Evolutionary conservation across 306 rosid genomes (phyloP), one percentile per base, ranked within the genome.

Genomic region (Mimosa pudica): DNA sequence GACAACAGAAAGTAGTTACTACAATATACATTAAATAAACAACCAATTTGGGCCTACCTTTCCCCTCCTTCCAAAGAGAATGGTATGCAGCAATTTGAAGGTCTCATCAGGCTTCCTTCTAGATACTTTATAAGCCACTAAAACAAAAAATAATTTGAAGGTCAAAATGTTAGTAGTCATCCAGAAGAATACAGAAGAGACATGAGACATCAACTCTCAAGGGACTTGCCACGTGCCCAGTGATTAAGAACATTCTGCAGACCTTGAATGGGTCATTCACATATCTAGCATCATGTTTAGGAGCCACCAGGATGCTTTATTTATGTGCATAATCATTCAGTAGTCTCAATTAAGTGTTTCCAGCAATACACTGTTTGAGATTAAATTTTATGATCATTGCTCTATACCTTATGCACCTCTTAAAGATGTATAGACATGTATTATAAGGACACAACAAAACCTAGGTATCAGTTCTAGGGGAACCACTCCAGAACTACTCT

Each of bases 31-130:
- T 55, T 55, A 74, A 78, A 80, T 16, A 79, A 64, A 74, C 47
- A 79, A n/a, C 55, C 49, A 46, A 65, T 16, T 76, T 13, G 10
- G 52, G 57, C 54, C 82, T 83, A 95, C 99, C 98, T 95, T 95
- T 73, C 98, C 99, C 80, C 99, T 92, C 87, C 98, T 86, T 77
- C 99, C 99, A 79, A 91, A 95, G 44, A 95, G 90, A 83, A 95
- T 89, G 12, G 97, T 86, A 80, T 95, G 99, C 74, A 95, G 94
- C 86, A 95, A 82, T 86, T 89, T 95, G 82, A 93, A 82, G 75
- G 86, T 82, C 68, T 95, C 99, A 86, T 93, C 99, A 64, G 86
- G 54, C 88, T 90, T 95, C 87, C 81, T 90, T 84, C 96, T 90
- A 68, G 98, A 92, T 84, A 92, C 80, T 82, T 93, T 93, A 84